Base-by-base conservation (phyloP, 305 asterid genomes). In the Plantago coronopus region DNA sequence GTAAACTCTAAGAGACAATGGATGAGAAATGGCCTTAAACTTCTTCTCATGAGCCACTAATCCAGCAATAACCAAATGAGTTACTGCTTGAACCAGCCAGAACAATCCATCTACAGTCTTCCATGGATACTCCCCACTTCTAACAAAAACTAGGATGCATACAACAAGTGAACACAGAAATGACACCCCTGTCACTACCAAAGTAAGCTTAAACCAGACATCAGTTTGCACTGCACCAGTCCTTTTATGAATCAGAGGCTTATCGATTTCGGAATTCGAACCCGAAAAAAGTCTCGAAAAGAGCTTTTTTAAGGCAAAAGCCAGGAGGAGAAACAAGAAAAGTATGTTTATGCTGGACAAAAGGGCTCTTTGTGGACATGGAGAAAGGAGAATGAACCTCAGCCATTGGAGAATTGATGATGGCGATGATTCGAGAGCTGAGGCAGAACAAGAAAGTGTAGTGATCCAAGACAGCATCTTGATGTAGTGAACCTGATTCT, bases 291-390 rank as follows among this genome's bases (percentile, higher is more conserved):
- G 72, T 55, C 86, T 85, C 3, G 83, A 62, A 53, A 34, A 79
- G 17, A 87, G 68, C 76, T 79, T 93, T 12, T 67, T 82, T 21
- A 79, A 5, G 18, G 88, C 82, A 37, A 87, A 80, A 0, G 57
- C 37, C 13, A 81, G 55, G 63, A 89, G 16, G 51, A 42, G 18
- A 31, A 73, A 16, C 76, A 85, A 66, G 71, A 89, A 78, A 47
- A 87, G 55, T 53, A 81, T 44, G 84, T 85, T 72, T 16, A 85
- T 29, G 16, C 83, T 63, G 54, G 85, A 79, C 5, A 79, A 48
- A 19, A 93, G 73, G 18, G 70, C 61, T 63, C 97, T 86, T 60
- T 93, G 99, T 44, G 93, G 89, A 48, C 89, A 83, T 59, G 89
- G 84, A 65, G 86, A 78, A 44, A 85, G 77, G 63, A 80, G 71